Conservation (phyloP, 2,329 filamentous ascomycete species). For the Pseudocercospora fuligena region DNA sequence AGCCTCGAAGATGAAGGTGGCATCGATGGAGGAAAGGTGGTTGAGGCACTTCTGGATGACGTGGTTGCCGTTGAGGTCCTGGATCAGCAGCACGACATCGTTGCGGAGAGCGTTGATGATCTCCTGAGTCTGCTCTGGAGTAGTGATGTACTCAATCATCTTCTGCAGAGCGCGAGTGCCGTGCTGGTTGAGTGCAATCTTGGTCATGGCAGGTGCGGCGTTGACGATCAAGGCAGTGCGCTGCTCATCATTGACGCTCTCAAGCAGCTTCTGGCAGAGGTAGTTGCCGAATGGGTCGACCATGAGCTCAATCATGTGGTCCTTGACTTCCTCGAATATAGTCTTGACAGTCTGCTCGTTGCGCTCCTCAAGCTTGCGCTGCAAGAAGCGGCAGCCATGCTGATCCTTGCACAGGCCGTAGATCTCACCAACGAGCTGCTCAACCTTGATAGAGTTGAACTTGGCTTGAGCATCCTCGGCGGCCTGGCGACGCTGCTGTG, state of each 20-base stretch:
- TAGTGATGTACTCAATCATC: constrained; percentile 98
- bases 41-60: constrained; percentile 99
- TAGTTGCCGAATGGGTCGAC: constrained; percentile 99
- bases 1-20: constrained; percentile 95
- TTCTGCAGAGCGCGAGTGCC: constrained; percentile 96
- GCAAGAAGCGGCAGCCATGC: constrained; percentile 93
- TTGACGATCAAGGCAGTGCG: constrained; percentile 91
- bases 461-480: constrained; percentile 74
- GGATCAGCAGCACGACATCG: constrained; percentile 90
- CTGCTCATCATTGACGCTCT: constrained; percentile 94
- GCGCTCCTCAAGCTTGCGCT: constrained; percentile 95
- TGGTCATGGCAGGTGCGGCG: constrained; percentile 82
- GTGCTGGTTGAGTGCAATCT: constrained; percentile 95
- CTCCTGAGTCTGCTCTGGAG: constrained; percentile 79
- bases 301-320: constrained; percentile 96
- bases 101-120: constrained; percentile 84
- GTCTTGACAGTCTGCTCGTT: constrained; percentile 81
- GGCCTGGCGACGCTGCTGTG: constrained; percentile 74
- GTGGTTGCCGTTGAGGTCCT: constrained; percentile 97
- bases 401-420: constrained; percentile 96
- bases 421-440: constrained; percentile 80
- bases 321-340: constrained; percentile 92
- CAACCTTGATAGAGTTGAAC: constrained; percentile 81
- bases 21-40: constrained; percentile 81
- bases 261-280: constrained; percentile 95